Base-by-base conservation (phyloP, 495 filamentous ascomycete genomes). In the Glarea lozoyensis region DNA sequence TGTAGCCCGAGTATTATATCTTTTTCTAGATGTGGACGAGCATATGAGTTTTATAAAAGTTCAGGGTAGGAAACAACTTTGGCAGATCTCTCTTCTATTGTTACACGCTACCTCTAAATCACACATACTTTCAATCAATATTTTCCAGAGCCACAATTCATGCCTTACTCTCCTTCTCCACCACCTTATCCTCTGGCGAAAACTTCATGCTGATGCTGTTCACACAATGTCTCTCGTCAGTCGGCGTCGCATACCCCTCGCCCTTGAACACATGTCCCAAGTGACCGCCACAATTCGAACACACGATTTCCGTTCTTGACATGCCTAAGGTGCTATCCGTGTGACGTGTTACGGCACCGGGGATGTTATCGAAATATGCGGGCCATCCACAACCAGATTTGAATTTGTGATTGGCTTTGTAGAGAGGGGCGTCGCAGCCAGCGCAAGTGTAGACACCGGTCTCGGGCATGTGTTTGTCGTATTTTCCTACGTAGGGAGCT, bases 211-310 rank as follows among this genome's bases (percentile, higher is more conserved):
- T 93, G 16, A 97, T 63, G 50, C 86, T 92, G 59, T 98, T 98
- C 37, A 98, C 92, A 61, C 92, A 98, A 66, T 98, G 92, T 39
- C 92, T 68, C 78, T 97, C 89, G 61, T 98, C 84, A 35, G 89
- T 96, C 33, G 92, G 88, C 13, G 86, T 96, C 9, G 70, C 59
- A 62, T 80, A 94, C 29, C 88, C 87, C 62, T 98, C 92, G 6
- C 92, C 92, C 70, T 94, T 93, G 57, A 98, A 98, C 25, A 97
- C 88, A 70, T 98, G 92, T 18, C 92, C 92, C 40, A 98, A 61
- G 69, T 98, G 92, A 2, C 92, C 92, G 3, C 92, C 92, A 55
- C 92, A 98, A 62, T 89, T 92, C 41, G 70, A 72, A 65, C 92
- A 98, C 32, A 88, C 79, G 56, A 98, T 97, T 71, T 98, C 92